phyloP scores from a whole-genome alignment of 1,284 basidiomycete genomes.

The Trichosporon sp. region DNA sequence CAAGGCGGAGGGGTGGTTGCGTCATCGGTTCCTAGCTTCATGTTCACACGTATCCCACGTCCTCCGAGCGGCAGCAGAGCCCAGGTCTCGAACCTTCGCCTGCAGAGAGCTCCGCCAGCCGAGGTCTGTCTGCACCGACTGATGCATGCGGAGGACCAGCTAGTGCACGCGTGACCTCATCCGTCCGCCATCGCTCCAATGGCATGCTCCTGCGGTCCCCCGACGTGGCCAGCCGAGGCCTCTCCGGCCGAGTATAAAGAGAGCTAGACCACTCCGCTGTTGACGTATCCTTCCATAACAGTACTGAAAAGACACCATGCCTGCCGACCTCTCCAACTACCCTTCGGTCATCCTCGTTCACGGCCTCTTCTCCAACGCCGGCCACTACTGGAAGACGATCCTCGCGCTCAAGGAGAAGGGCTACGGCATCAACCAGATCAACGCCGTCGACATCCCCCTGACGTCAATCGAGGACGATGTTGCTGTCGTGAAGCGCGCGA shows the following conservation, averaged over 20 bases:
- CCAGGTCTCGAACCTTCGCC: neutral
- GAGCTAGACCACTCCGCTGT: neutral
- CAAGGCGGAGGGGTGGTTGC: neutral
- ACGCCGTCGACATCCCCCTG: conserved; percentile 8
- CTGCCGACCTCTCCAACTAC: neutral
- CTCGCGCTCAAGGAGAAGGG: conserved; percentile 3
- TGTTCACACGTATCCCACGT: neutral
- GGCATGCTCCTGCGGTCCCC: neutral
- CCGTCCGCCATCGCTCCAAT: neutral
- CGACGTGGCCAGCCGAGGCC: neutral
- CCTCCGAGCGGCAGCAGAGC: neutral
- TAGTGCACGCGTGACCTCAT: neutral
- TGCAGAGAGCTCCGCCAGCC: neutral
- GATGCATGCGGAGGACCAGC: neutral
- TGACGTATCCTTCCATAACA: neutral
- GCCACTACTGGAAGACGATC: conserved; percentile 1
- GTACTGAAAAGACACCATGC: neutral
- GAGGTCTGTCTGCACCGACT: neutral
- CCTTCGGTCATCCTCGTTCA: conserved; percentile 8
- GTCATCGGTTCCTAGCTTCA: neutral
- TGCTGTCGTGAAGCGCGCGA: neutral
- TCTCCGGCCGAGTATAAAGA: neutral
- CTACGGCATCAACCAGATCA: conserved; percentile 4
- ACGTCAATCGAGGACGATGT: conserved; percentile 4
- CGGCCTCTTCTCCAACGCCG: conserved; percentile 7